These are phyloP conservation scores for Teratosphaeriaceae sp. DNA, from an alignment of 2,329 filamentous ascomycete genomes.

Conservation along the genomic window DNA sequence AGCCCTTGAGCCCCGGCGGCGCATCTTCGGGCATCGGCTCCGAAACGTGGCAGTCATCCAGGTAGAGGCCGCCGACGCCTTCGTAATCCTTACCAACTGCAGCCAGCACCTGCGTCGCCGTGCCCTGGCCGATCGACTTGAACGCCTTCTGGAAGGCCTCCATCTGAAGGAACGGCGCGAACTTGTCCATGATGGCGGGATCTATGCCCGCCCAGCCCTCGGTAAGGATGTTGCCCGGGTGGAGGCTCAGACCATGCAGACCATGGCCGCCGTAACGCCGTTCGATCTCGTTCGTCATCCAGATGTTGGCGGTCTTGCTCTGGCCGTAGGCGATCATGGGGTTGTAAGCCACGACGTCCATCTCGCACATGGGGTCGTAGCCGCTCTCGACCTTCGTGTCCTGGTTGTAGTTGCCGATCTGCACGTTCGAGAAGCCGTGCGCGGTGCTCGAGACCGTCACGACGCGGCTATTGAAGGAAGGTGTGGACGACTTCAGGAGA, in stretches of 20 bases:
- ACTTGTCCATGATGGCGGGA: conserved; percentile 9
- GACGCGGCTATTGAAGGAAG: conserved; percentile 40
- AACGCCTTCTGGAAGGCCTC: conserved; percentile 11
- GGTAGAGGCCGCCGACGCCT: conserved; percentile 39
- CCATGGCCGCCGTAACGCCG: conserved; percentile 39
- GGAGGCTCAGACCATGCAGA: conserved; percentile 37
- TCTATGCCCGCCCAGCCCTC: conserved; percentile 11
- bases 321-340: conserved; percentile 14
- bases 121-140: conserved; percentile 37
- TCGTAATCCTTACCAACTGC: conserved; percentile 33
- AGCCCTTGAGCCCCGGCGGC: conserved; percentile 17
- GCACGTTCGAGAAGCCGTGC: conserved; percentile 30
- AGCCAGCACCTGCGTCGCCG: conserved; percentile 42
- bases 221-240: conserved; percentile 41
- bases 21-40: conserved; percentile 21
- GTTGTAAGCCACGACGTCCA: conserved; percentile 11
- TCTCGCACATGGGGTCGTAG: conserved; percentile 7
- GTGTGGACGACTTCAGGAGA: conserved; percentile 33
- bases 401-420: conserved; percentile 32
- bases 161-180: conserved; percentile 2
- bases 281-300: conserved; percentile 48
- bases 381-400: conserved; percentile 15
- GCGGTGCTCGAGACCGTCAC: conserved; percentile 40
- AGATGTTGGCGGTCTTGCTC: conserved; percentile 33
- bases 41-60: conserved; percentile 35